These are phyloP conservation scores for Schizosaccharomyces versatilis DNA, from an alignment of 1,139 yeast species.

Conservation along the genomic window DNA sequence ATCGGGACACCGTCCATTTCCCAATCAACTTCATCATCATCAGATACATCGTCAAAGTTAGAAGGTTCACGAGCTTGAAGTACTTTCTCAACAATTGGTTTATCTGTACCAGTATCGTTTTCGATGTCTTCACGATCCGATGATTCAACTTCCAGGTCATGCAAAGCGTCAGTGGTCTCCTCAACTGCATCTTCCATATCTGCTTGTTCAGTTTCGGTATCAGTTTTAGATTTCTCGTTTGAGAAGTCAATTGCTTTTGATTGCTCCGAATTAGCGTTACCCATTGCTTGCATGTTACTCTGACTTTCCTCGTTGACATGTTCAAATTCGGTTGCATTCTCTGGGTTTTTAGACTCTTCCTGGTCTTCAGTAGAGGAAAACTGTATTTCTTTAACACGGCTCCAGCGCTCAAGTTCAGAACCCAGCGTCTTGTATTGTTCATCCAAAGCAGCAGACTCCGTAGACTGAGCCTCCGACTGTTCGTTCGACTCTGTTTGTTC, in stretches of 20 bases:
- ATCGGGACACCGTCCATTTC: conserved; percentile 26
- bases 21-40: conserved; percentile 11
- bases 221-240: conserved; percentile 20
- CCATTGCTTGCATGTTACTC: conserved; percentile 2
- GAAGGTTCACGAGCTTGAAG: background rate
- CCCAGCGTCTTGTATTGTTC: no score
- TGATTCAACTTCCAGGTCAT: conserved; percentile 74
- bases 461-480: background rate
- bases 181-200: conserved; percentile 75
- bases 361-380: background rate
- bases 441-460: no score
- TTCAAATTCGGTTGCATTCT: background rate
- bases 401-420: no score
- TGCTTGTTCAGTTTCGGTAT: conserved; percentile 43
- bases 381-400: no score
- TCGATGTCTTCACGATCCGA: conserved; percentile 17
- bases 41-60: conserved; percentile 4
- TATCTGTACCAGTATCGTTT: background rate
- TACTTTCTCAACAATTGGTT: background rate
- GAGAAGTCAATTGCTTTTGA: conserved; percentile 3
- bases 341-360: background rate
- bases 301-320: conserved; percentile 1
- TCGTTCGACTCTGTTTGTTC: conserved; percentile 3
- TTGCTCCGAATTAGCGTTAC: conserved; percentile 5
- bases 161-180: conserved; percentile 75